Conservation (phyloP, 2,329 filamentous ascomycete genomes). For the Ramularia endophylla region DNA sequence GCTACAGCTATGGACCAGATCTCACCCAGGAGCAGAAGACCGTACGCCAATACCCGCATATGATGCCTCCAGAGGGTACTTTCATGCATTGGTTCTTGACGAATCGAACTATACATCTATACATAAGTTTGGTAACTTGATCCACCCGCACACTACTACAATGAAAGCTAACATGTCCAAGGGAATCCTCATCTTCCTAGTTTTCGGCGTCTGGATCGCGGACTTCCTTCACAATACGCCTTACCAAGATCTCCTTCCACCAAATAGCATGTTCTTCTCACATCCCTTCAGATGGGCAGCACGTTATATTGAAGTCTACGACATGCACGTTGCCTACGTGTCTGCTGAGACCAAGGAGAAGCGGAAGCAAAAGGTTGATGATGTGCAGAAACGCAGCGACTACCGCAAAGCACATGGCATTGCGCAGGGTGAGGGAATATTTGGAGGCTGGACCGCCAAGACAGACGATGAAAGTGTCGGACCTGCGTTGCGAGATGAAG, state of each 20-base stretch:
- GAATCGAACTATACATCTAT: constrained; percentile 68
- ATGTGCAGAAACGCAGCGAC: constrained; percentile 78
- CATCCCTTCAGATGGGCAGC: constrained; percentile 64
- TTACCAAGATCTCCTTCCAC: constrained; percentile 71
- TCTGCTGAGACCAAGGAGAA: constrained; percentile 64
- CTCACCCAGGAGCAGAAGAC: constrained; percentile 60
- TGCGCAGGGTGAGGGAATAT: constrained; percentile 49
- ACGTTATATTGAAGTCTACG: constrained; percentile 65
- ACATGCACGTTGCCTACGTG: constrained; percentile 68
- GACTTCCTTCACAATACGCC: constrained; percentile 77
- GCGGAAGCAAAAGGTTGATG: constrained; percentile 68
- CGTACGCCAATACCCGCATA: constrained; percentile 70
- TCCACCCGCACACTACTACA: not conserved
- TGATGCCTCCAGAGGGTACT: constrained; percentile 78
- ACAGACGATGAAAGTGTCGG: constrained; percentile 30
- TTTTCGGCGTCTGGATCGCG: constrained; percentile 64
- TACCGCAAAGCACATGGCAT: constrained; percentile 84
- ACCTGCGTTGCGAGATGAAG: constrained; percentile 35
- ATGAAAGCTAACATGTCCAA: constrained; percentile 29
- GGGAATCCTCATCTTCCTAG: constrained; percentile 64
- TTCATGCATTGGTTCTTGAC: constrained; percentile 82
- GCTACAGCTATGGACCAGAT: constrained; percentile 68
- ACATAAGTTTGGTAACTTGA: constrained; percentile 69
- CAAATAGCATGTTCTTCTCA: constrained; percentile 59
- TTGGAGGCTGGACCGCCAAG: constrained; percentile 45